Evolutionary conservation across 345 rosid genomes (phyloP).

Genomic region (Lagerstroemia speciosa): DNA sequence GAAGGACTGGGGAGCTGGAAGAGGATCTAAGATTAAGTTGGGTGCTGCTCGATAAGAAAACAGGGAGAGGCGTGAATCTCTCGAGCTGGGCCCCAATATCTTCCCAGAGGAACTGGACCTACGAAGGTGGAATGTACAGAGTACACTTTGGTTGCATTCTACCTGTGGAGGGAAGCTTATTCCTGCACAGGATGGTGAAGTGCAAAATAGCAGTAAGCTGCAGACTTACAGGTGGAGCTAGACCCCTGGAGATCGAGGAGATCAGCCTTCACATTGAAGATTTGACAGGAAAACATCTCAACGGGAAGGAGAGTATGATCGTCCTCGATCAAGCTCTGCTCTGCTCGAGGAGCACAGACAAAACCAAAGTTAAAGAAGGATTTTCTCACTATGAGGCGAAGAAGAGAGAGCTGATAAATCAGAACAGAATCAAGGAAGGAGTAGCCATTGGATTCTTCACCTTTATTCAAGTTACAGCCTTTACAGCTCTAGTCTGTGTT

Average conservation of each 20-base stretch:
- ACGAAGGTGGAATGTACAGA: slow-evolving; percentile 9
- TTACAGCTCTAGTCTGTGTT: neutral
- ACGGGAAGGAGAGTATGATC: slow-evolving; percentile 13
- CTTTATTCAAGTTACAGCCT: slow-evolving; percentile 10
- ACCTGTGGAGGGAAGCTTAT: slow-evolving; percentile 12
- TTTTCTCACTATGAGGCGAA: slow-evolving; percentile 13
- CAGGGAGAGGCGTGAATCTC: slow-evolving; percentile 27
- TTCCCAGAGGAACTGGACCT: slow-evolving; percentile 18
- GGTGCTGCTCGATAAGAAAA: slow-evolving; percentile 28
- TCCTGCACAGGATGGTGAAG: slow-evolving; percentile 17
- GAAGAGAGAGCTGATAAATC: slow-evolving; percentile 15
- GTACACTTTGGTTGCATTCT: slow-evolving; percentile 24
- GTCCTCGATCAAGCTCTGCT: slow-evolving; percentile 24
- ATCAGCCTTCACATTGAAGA: slow-evolving; percentile 26
- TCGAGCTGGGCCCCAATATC: slow-evolving; percentile 25
- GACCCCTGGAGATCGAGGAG: slow-evolving; percentile 11
- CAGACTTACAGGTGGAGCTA: slow-evolving; percentile 5
- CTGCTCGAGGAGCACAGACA: slow-evolving; percentile 14
- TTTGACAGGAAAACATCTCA: slow-evolving; percentile 10
- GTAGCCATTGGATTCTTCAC: slow-evolving; percentile 17
- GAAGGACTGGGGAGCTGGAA: neutral
- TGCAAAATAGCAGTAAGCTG: slow-evolving; percentile 17
- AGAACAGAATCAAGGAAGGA: slow-evolving; percentile 6
- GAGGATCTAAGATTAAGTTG: slow-evolving; percentile 24
- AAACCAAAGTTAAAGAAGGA: slow-evolving; percentile 6